phyloP scores from a whole-genome alignment of 2,329 filamentous ascomycete genomes.

The Xylaria sp. region DNA sequence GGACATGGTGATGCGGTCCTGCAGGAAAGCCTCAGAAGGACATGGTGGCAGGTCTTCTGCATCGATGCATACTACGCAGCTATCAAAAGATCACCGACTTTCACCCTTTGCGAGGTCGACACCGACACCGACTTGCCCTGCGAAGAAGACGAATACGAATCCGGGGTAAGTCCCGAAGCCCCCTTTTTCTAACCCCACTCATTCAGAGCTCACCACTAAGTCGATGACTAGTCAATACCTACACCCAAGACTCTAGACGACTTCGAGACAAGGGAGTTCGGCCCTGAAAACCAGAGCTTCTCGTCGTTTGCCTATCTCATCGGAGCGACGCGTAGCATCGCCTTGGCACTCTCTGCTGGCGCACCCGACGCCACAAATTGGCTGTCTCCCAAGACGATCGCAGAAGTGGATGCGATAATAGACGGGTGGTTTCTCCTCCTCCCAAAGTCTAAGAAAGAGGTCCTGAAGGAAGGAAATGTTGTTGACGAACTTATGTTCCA shows the following conservation, averaged over 20 bases:
- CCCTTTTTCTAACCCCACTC: not conserved
- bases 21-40: slow-evolving; percentile 35
- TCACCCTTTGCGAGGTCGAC: slow-evolving; percentile 36
- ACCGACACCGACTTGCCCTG: slow-evolving; percentile 37
- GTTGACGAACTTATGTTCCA: slow-evolving; percentile 42
- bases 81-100: slow-evolving; percentile 33
- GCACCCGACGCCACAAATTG: slow-evolving; percentile 35
- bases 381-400: slow-evolving; percentile 36
- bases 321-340: slow-evolving; percentile 38
- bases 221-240: slow-evolving; percentile 34
- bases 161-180: slow-evolving; percentile 32
- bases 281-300: slow-evolving; percentile 33
- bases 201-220: slow-evolving; percentile 2
- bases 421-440: slow-evolving; percentile 39
- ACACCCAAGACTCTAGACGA: slow-evolving; percentile 38
- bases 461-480: slow-evolving; percentile 34
- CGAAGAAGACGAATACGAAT: slow-evolving; percentile 40
- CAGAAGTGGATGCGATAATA: slow-evolving; percentile 40
- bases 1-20: slow-evolving; percentile 28
- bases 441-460: slow-evolving; percentile 36
- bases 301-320: slow-evolving; percentile 41
- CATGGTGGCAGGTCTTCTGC: slow-evolving; percentile 38
- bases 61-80: slow-evolving; percentile 40
- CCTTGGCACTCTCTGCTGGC: slow-evolving; percentile 37
- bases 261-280: slow-evolving; percentile 38